phyloP scores from a whole-genome alignment of 768 basidiomycete genomes.

The Tubosaeta sp. region DNA sequence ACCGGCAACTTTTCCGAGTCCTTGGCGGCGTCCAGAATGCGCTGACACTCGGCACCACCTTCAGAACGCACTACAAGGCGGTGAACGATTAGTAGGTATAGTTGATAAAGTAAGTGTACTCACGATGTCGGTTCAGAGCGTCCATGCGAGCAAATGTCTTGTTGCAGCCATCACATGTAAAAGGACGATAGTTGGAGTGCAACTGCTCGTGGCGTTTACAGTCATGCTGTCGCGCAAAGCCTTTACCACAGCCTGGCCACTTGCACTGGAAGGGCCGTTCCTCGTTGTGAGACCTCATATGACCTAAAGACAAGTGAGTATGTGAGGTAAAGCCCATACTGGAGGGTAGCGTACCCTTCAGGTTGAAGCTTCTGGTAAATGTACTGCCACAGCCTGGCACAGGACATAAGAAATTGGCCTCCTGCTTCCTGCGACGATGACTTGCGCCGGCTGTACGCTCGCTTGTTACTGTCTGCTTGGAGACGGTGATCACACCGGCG shows the following conservation, averaged over 20 bases:
- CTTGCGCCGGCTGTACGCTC: slow-evolving; percentile 85
- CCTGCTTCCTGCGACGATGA: slow-evolving; percentile 79
- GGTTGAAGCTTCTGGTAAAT: slow-evolving; percentile 89
- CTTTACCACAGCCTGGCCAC: slow-evolving; percentile 92
- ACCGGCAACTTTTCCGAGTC: slow-evolving; percentile 20
- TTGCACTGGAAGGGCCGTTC: slow-evolving; percentile 94
- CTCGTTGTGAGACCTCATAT: slow-evolving; percentile 90
- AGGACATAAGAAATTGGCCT: slow-evolving; percentile 81
- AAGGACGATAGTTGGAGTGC: slow-evolving; percentile 89
- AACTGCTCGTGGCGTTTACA: slow-evolving; percentile 96
- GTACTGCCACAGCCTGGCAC: slow-evolving; percentile 82
- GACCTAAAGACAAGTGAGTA: slow-evolving; percentile 47
- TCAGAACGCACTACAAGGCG: slow-evolving; percentile 62
- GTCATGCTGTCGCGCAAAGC: slow-evolving; percentile 92
- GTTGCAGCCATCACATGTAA: slow-evolving; percentile 87
- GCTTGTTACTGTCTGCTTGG: slow-evolving; percentile 86
- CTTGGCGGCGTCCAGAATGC: slow-evolving; percentile 34
- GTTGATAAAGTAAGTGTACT: slow-evolving; percentile 32
- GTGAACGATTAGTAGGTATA: not conserved
- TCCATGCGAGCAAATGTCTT: slow-evolving; percentile 95
- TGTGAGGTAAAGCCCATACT: slow-evolving; percentile 9
- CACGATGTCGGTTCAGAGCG: slow-evolving; percentile 88
- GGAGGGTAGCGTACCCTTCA: slow-evolving; percentile 59
- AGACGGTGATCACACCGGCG: slow-evolving; percentile 27
- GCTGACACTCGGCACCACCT: slow-evolving; percentile 72